Evolutionary conservation across 2,329 filamentous ascomycete genomes (phyloP).

Genomic region (Xylaria multiplex): DNA sequence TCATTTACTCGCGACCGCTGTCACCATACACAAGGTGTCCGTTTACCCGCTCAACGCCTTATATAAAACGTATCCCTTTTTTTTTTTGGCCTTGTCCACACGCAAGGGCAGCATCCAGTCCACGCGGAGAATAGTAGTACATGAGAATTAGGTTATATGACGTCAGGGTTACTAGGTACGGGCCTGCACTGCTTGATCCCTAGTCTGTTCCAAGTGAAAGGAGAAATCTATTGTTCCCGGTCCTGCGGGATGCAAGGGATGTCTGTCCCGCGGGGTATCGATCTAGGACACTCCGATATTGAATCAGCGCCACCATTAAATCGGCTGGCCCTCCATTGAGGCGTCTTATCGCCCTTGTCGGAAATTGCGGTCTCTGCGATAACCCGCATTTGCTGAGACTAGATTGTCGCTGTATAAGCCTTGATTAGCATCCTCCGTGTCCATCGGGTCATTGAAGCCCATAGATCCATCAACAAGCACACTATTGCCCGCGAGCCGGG

Average conservation of each 20-base stretch:
- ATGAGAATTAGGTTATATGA: conserved; percentile 12
- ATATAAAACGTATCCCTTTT: neutral
- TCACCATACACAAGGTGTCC: neutral
- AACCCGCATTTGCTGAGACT: conserved; percentile 41
- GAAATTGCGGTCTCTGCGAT: conserved; percentile 42
- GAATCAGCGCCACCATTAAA: neutral
- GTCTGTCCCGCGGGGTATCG: neutral
- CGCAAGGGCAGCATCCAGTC: conserved; percentile 1
- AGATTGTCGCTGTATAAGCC: conserved; percentile 65
- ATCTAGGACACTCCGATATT: neutral
- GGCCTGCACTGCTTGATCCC: too few species aligned
- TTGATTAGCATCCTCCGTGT: conserved; percentile 51
- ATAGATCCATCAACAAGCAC: conserved; percentile 63
- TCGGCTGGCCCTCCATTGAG: neutral
- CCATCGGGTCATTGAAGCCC: conserved; percentile 63
- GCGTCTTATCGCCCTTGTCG: conserved; percentile 41
- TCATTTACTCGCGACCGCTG: neutral
- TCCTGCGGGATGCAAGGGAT: neutral
- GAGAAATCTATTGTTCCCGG: neutral
- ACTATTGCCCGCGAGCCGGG: conserved; percentile 49
- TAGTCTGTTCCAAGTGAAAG: neutral
- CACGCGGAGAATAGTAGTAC: conserved; percentile 4
- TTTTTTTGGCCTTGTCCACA: neutral
- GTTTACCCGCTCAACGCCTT: neutral
- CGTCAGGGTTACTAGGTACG: neutral